Conservation (phyloP, 2,329 filamentous ascomycete genomes). For the Fusarium napiforme region DNA sequence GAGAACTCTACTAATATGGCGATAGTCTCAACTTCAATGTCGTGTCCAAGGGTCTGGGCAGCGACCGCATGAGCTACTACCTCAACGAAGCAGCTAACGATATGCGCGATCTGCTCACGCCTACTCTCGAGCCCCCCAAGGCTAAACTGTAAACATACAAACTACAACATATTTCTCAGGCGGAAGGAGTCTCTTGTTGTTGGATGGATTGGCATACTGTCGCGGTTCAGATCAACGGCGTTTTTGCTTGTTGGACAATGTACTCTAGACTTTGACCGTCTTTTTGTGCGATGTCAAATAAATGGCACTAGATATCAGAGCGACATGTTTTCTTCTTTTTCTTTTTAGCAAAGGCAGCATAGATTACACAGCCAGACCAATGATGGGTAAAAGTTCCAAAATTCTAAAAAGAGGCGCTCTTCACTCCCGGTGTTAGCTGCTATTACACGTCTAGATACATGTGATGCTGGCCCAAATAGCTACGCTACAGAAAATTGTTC, state of each 20-base stretch:
- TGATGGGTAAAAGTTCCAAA: slow-evolving; percentile 6
- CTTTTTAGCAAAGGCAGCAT: not conserved
- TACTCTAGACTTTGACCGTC: slow-evolving; percentile 22
- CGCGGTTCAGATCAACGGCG: not conserved
- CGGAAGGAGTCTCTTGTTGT: not conserved
- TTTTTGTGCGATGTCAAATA: slow-evolving; percentile 3
- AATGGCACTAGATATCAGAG: slow-evolving; percentile 11
- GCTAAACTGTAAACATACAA: slow-evolving; percentile 77
- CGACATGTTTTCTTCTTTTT: not conserved
- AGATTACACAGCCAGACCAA: slow-evolving; percentile 5
- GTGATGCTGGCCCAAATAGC: slow-evolving; percentile 1
- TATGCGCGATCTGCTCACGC: slow-evolving; percentile 85
- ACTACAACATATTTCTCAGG: not conserved
- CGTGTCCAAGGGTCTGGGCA: slow-evolving; percentile 91
- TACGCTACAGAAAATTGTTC: not conserved
- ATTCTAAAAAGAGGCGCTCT: not conserved
- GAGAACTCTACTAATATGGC: slow-evolving; percentile 16
- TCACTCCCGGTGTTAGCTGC: slow-evolving; percentile 12
- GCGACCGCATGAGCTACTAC: slow-evolving; percentile 94
- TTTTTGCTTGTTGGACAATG: slow-evolving; percentile 7
- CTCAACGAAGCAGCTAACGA: slow-evolving; percentile 93
- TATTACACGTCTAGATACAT: slow-evolving; percentile 24
- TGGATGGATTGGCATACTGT: not conserved
- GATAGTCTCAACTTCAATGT: slow-evolving; percentile 95
- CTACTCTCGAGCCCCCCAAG: slow-evolving; percentile 82